Percentiles rank a stretch among this genome's conserved stretches.
phyloP scores from a whole-genome alignment of 257 asterid genomes.

The Lavandula angustifolia region DNA sequence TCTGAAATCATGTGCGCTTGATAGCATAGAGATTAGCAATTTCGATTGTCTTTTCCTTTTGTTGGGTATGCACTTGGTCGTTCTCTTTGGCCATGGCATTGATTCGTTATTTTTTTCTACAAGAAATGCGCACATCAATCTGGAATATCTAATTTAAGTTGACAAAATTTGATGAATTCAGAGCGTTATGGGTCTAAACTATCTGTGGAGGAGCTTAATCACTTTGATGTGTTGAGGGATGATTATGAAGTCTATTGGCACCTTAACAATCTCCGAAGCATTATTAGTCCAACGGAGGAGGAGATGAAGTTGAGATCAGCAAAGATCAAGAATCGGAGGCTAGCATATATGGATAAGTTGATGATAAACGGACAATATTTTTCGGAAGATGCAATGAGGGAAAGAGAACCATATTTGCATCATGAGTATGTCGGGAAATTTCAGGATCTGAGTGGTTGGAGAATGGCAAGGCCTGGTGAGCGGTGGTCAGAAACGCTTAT shows the following conservation, averaged over 20 bases:
- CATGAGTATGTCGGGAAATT: conserved; percentile 89
- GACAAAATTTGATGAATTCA: conserved; percentile 31
- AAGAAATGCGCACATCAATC: background rate
- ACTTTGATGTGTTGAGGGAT: conserved; percentile 62
- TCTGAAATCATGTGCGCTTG: background rate
- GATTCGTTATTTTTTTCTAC: background rate
- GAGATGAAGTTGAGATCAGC: conserved; percentile 65
- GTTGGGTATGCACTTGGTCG: background rate
- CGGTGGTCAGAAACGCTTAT: conserved; percentile 94
- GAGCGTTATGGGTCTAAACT: conserved; percentile 84
- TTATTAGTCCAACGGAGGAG: conserved; percentile 69
- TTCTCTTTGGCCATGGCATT: background rate
- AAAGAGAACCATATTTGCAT: conserved; percentile 92
- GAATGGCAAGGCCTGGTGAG: conserved; percentile 97
- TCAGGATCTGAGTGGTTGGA: conserved; percentile 87
- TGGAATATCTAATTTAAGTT: background rate
- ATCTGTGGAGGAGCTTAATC: conserved; percentile 65
- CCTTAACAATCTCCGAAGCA: conserved; percentile 60
- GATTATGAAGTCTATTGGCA: conserved; percentile 96
- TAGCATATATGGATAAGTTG: conserved; percentile 82
- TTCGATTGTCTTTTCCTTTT: background rate
- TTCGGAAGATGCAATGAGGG: conserved; percentile 98
- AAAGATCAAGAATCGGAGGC: conserved; percentile 77
- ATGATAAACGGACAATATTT: conserved; percentile 66
- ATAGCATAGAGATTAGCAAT: background rate